Evolutionary conservation across 306 rosid species (phyloP).

Genomic region (Abrus pulchellus): DNA sequence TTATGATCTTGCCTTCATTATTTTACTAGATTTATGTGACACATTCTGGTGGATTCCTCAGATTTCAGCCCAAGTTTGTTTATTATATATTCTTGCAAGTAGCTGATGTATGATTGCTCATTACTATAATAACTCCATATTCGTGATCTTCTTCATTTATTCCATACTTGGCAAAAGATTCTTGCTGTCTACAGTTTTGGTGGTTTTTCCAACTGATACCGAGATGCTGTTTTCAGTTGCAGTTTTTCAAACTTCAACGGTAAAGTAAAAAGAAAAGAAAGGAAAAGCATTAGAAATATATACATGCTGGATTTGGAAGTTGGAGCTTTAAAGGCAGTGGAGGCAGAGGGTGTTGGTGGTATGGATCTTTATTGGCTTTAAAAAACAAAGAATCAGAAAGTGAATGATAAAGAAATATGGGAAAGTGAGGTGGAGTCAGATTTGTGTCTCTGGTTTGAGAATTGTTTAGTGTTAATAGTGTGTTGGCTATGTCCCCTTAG

Average conservation of each 20-base stretch:
- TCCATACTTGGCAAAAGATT: constrained; percentile 74
- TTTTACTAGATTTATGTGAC: constrained; percentile 66
- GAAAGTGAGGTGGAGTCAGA: constrained; percentile 92
- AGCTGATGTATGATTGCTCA: constrained; percentile 70
- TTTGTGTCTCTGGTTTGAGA: constrained; percentile 76
- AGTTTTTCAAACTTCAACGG: constrained; percentile 77
- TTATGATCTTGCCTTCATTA: constrained; percentile 69
- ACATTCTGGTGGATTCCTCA: constrained; percentile 82
- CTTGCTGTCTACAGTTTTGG: constrained; percentile 95
- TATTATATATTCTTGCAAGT: constrained; percentile 68
- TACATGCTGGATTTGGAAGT: constrained; percentile 74
- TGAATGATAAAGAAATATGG: constrained; percentile 59
- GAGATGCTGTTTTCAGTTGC: constrained; percentile 98
- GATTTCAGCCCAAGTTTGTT: constrained; percentile 64
- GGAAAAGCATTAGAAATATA: constrained; percentile 23
- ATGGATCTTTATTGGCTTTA: constrained; percentile 55
- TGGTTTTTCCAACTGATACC: constrained; percentile 89
- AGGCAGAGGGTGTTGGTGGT: constrained; percentile 53
- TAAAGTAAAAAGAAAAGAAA: constrained; percentile 13
- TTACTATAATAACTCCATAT: constrained; percentile 48
- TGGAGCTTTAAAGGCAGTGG: constrained; percentile 63
- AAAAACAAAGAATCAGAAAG: constrained; percentile 71
- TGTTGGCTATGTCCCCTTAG: constrained; percentile 88
- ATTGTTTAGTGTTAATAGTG: constrained; percentile 75
- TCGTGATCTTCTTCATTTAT: constrained; percentile 73